Conservation (phyloP, 306 rosid genomes). For the Heteromeles arbutifolia region DNA sequence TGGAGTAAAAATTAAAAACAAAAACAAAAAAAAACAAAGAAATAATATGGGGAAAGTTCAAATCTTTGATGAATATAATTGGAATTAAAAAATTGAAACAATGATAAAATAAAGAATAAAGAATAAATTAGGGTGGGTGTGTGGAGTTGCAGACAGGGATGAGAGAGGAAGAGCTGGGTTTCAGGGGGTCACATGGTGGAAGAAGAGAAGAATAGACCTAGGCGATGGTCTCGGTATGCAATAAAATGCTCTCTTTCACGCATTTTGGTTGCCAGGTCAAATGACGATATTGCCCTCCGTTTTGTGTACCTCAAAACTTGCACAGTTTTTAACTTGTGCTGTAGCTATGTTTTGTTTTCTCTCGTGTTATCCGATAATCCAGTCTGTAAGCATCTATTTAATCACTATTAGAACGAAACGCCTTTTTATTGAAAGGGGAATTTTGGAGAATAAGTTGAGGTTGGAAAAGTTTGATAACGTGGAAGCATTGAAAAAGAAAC, state of each 20-base stretch:
- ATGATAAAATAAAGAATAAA: not conserved
- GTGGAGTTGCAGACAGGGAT: not conserved
- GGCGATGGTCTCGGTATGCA: conserved; percentile 24
- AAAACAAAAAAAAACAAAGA: not conserved
- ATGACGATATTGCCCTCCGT: conserved; percentile 9
- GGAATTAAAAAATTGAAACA: not conserved
- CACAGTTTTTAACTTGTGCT: not conserved
- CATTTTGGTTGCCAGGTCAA: not conserved
- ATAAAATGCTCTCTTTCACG: not conserved
- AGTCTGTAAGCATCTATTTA: conserved; percentile 5
- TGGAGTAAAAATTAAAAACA: not conserved
- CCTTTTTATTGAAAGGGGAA: not conserved
- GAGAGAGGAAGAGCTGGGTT: not conserved
- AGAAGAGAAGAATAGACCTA: conserved; percentile 15
- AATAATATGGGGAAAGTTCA: not conserved
- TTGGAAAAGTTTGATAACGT: conserved; percentile 14
- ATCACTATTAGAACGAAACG: not conserved
- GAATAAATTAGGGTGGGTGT: not conserved
- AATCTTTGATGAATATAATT: not conserved
- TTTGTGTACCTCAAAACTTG: not conserved
- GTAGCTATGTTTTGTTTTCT: not conserved
- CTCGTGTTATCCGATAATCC: conserved; percentile 11
- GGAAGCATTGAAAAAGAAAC: not conserved
- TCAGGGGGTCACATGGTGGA: conserved; percentile 29
- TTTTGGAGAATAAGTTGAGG: conserved; percentile 3